Evolutionary conservation across 257 asterid genomes (phyloP).

Genomic region (Solanum acaule): DNA sequence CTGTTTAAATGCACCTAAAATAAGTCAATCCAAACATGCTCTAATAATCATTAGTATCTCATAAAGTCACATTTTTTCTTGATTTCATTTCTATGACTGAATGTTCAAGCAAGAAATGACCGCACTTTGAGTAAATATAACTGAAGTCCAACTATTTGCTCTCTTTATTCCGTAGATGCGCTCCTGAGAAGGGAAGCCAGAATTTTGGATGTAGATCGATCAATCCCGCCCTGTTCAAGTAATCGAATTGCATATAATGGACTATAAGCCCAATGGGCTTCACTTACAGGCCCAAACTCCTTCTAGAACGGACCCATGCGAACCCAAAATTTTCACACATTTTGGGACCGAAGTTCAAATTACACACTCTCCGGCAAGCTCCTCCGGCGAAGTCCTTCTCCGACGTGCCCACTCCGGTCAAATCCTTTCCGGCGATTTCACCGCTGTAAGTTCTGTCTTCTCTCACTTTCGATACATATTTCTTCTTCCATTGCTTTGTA

Average conservation of each 20-base stretch:
- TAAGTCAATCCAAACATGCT: neutral
- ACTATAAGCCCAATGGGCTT: neutral
- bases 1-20: too few species aligned
- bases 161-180: too few species aligned
- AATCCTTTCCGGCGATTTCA: neutral
- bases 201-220: too few species aligned
- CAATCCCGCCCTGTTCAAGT: too few species aligned
- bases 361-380: neutral
- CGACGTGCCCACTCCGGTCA: neutral
- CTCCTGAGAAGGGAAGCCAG: too few species aligned
- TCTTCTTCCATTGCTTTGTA: neutral
- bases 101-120: too few species aligned
- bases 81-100: neutral
- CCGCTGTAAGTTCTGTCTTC: neutral
- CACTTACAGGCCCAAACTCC: neutral
- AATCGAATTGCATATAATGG: neutral
- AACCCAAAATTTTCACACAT: neutral
- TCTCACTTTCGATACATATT: neutral
- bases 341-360: neutral
- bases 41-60: neutral
- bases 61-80: neutral
- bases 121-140: too few species aligned
- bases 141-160: neutral
- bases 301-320: neutral
- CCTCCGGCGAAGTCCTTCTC: neutral